phyloP scores from a whole-genome alignment of 208 protist genomes.

The Leishmania guyanensis region DNA sequence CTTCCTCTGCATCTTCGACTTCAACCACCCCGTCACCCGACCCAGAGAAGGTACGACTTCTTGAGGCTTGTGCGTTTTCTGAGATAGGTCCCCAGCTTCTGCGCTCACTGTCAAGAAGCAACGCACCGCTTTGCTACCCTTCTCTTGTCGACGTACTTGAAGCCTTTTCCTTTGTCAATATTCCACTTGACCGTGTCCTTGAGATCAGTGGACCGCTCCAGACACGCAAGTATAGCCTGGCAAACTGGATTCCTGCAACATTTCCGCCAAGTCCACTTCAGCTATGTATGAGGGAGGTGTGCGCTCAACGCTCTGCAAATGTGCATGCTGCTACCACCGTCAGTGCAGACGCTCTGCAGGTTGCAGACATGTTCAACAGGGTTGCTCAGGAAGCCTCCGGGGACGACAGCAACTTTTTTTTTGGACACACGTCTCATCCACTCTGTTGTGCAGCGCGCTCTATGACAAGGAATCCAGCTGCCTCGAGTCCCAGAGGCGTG shows the following conservation, averaged over 20 bases:
- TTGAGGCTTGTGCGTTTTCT: slow-evolving; percentile 54
- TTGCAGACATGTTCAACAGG: slow-evolving; percentile 35
- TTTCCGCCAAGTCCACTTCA: slow-evolving; percentile 19
- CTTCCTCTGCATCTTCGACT: slow-evolving; percentile 1
- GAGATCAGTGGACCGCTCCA: slow-evolving; percentile 79
- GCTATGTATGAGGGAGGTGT: slow-evolving; percentile 43
- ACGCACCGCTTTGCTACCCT: slow-evolving; percentile 68
- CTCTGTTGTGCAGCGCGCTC: slow-evolving; percentile 27
- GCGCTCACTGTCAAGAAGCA: slow-evolving; percentile 52
- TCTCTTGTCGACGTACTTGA: slow-evolving; percentile 71
- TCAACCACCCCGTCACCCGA: neutral
- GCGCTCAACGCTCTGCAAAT: slow-evolving; percentile 20
- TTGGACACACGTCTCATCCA: slow-evolving; percentile 39
- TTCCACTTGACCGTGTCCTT: slow-evolving; percentile 76
- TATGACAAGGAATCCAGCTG: neutral
- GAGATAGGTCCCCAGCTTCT: slow-evolving; percentile 51
- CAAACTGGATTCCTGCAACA: slow-evolving; percentile 20
- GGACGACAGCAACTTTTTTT: slow-evolving; percentile 22
- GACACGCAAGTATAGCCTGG: slow-evolving; percentile 76
- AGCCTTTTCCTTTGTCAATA: slow-evolving; percentile 67
- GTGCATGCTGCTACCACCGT: neutral
- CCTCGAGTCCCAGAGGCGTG: slow-evolving; percentile 17
- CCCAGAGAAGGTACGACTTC: slow-evolving; percentile 37
- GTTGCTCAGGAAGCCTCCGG: slow-evolving; percentile 3
- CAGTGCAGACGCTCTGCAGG: slow-evolving; percentile 13